A percentile compares a stretch with the other conserved stretches of the same genome.
These are phyloP conservation scores for Forsythia suspensa DNA, from an alignment of 257 asterid genomes.

Conservation along the genomic window DNA sequence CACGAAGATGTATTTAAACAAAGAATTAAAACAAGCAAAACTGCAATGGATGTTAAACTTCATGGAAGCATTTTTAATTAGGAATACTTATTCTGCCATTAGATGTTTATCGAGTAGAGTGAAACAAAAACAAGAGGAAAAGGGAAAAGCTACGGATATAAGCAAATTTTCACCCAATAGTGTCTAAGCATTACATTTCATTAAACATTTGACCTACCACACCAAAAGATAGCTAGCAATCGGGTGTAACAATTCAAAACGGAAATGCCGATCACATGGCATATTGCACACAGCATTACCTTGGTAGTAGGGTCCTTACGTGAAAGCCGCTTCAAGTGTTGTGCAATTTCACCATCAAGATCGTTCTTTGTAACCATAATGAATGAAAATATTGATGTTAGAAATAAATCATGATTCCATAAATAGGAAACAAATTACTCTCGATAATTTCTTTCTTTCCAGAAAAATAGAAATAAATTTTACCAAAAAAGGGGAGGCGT, in stretches of 20 bases:
- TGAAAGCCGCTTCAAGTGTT: slow-evolving; percentile 87
- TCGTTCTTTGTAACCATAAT: slow-evolving; percentile 44
- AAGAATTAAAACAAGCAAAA: slow-evolving; percentile 1
- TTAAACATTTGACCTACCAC: background rate
- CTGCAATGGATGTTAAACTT: slow-evolving; percentile 1
- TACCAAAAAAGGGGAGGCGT: slow-evolving; percentile 59
- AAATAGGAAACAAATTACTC: slow-evolving; percentile 8
- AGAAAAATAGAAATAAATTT: slow-evolving; percentile 9
- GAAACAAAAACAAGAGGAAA: background rate
- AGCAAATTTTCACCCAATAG: background rate
- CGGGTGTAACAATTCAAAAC: background rate
- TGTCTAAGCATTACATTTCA: background rate
- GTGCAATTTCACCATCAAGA: slow-evolving; percentile 82
- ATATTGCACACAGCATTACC: slow-evolving; percentile 41
- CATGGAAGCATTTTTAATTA: background rate
- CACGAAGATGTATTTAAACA: background rate
- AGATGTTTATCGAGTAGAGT: background rate
- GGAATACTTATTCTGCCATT: background rate
- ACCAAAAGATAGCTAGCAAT: background rate
- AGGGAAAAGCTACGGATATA: background rate
- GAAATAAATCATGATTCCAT: background rate
- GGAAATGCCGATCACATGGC: slow-evolving; percentile 4
- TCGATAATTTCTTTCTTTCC: background rate
- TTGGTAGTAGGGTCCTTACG: slow-evolving; percentile 95
- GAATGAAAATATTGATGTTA: slow-evolving; percentile 1